Conservation (phyloP, 208 protist species). For the Crithidia thermophila region DNA sequence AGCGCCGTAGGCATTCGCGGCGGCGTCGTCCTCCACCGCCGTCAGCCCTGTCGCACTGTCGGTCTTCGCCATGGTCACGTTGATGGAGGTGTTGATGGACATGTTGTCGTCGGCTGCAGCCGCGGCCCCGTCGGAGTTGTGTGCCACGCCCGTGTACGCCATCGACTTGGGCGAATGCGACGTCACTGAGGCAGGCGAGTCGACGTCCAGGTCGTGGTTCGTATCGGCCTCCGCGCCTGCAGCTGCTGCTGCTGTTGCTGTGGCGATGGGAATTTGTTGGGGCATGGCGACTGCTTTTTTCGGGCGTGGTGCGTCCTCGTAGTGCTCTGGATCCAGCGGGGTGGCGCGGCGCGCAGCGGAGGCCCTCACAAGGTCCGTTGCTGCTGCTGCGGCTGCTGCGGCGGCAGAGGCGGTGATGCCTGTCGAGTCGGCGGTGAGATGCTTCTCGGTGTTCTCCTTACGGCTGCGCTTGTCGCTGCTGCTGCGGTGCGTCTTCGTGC, state of each 20-base stretch:
- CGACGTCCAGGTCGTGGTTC: neutral
- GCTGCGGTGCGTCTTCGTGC: neutral
- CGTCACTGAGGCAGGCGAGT: neutral
- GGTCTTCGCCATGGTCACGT: neutral
- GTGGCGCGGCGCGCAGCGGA: neutral
- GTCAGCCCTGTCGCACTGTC: neutral
- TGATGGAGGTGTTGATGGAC: conserved; percentile 1
- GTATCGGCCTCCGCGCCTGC: neutral
- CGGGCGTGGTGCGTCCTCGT: conserved; percentile 1
- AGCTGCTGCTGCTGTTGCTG: neutral
- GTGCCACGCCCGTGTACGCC: neutral
- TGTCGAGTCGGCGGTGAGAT: neutral
- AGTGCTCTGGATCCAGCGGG: conserved; percentile 3
- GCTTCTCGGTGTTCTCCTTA: neutral
- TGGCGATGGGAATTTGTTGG: too few relatives aligned
- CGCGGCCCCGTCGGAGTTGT: neutral
- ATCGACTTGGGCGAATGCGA: conserved; percentile 7
- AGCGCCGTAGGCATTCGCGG: too few relatives aligned
- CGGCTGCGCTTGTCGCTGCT: neutral
- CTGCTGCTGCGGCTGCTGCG: neutral
- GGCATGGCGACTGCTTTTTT: too few relatives aligned
- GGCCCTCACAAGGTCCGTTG: neutral
- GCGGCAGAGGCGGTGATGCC: neutral
- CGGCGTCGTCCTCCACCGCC: too few relatives aligned
- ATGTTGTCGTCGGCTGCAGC: neutral